phyloP scores from a whole-genome alignment of 345 rosid species.

The Isatis tinctoria region DNA sequence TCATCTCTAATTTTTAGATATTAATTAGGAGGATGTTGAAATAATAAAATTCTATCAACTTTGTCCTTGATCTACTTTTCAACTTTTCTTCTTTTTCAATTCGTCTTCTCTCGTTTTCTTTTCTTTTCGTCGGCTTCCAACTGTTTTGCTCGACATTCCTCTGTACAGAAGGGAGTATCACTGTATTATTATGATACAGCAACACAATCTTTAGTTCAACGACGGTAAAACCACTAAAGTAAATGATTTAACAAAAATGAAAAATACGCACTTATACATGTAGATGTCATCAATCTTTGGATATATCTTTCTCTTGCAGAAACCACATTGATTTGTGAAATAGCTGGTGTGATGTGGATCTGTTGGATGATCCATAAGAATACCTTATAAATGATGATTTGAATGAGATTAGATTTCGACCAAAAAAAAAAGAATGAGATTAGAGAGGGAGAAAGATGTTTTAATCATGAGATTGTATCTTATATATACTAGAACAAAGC shows the following conservation, averaged over 20 bases:
- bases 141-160: slow-evolving; percentile 19
- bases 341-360: not conserved
- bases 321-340: slow-evolving; percentile 17
- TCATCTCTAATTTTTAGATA: not conserved
- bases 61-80: not conserved
- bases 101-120: not conserved
- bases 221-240: not conserved
- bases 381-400: not conserved
- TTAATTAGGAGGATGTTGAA: not conserved
- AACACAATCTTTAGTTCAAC: not conserved
- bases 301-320: not conserved
- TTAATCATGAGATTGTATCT: not conserved
- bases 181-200: not conserved
- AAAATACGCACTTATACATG: slow-evolving; percentile 24
- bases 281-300: slow-evolving; percentile 5
- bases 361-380: not conserved
- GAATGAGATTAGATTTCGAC: not conserved
- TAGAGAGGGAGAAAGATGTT: not conserved
- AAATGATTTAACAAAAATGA: not conserved
- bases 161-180: slow-evolving; percentile 10
- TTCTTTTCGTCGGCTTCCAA: not conserved
- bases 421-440: too few species aligned
- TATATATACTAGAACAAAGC: slow-evolving; percentile 3
- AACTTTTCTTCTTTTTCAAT: not conserved
- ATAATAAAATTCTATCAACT: not conserved